Conservation (phyloP, 2,329 filamentous ascomycete genomes). For the Colletotrichum paranaense region DNA sequence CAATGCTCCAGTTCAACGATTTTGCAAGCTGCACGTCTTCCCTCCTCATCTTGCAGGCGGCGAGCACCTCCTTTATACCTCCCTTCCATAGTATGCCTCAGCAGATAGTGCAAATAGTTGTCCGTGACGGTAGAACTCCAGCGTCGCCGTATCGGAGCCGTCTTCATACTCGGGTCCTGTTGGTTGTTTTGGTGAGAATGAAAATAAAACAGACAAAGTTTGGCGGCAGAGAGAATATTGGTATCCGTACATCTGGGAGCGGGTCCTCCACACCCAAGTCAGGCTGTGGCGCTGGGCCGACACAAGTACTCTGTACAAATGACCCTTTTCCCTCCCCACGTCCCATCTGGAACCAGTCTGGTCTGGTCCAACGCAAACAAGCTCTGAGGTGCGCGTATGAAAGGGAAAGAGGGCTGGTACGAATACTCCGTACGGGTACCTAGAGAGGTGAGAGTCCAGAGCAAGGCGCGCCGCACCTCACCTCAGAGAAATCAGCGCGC, state of each 20-base stretch:
- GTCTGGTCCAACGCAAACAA: constrained; percentile 20
- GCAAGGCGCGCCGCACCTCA: neutral
- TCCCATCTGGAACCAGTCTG: constrained; percentile 4
- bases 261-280: neutral
- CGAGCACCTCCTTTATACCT: neutral
- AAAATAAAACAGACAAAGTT: neutral
- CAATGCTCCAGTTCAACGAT: neutral
- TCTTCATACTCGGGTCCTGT: neutral
- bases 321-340: constrained; percentile 13
- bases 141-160: neutral
- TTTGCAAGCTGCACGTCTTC: constrained; percentile 12
- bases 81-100: neutral
- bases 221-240: neutral
- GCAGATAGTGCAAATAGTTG: no score
- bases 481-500: neutral
- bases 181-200: neutral
- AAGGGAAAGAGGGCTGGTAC: neutral
- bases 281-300: constrained; percentile 5
- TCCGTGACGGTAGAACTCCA: neutral
- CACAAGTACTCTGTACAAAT: constrained; percentile 8
- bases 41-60: neutral
- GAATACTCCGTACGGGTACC: neutral
- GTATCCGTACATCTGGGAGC: constrained; percentile 10
- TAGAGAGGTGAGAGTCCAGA: neutral
- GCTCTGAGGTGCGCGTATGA: neutral